A percentile compares a stretch with the other conserved stretches of the same genome.
Conservation (phyloP, 306 rosid species). For the Gillenia trifoliata region DNA sequence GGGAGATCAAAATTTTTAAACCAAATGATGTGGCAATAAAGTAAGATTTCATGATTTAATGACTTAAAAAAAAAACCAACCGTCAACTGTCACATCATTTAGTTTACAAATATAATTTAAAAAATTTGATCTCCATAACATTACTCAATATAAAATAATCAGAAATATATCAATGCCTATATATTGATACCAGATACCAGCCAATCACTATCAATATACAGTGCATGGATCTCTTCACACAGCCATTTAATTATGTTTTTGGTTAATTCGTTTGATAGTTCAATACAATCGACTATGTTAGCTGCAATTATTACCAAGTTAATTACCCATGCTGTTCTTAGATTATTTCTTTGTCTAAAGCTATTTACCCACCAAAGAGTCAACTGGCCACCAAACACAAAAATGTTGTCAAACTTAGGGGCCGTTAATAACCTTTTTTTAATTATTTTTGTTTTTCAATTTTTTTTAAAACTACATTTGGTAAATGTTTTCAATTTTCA, state of each 20-base stretch:
- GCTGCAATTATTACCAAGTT: not conserved
- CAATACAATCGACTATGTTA: not conserved
- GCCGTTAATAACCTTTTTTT: too few species aligned
- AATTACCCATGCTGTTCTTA: not conserved
- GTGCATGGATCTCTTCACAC: too few species aligned
- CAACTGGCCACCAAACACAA: not conserved
- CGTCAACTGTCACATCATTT: too few species aligned
- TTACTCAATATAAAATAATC: too few species aligned
- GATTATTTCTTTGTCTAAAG: not conserved
- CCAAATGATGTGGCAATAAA: too few species aligned
- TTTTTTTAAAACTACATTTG: too few species aligned
- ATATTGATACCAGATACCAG: not conserved
- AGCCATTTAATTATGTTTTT: not conserved
- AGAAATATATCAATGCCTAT: not conserved
- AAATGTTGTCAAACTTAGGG: not conserved
- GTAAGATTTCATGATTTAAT: too few species aligned
- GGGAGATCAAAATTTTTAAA: too few species aligned
- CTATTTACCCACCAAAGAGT: not conserved
- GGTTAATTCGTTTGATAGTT: not conserved
- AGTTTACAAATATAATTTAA: too few species aligned
- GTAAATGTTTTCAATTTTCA: not conserved
- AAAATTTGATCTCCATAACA: too few species aligned
- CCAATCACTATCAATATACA: not conserved
- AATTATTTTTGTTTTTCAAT: too few species aligned
- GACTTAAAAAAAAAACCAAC: too few species aligned